Conservation (phyloP, 495 filamentous ascomycete genomes). For the Daldinia concentrica region DNA sequence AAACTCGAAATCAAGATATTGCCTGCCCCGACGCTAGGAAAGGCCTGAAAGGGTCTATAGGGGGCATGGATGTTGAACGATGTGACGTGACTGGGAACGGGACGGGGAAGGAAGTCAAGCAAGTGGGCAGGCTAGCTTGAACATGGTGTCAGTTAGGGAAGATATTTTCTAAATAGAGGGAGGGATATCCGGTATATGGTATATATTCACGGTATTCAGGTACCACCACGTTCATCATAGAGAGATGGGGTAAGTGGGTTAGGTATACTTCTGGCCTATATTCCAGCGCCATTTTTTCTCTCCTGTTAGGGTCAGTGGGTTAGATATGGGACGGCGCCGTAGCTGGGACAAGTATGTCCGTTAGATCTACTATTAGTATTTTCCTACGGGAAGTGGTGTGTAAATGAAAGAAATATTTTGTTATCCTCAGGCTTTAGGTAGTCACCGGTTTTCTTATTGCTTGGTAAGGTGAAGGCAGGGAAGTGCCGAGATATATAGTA, state of each 20-base stretch:
- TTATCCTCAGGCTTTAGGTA: not conserved
- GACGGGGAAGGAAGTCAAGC: not conserved
- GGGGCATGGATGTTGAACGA: not conserved
- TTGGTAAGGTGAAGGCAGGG: not conserved
- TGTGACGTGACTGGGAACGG: not conserved
- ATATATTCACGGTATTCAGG: not conserved
- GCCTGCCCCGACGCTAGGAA: conserved; percentile 47
- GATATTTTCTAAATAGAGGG: not conserved
- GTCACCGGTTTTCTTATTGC: not conserved
- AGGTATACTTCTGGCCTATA: not conserved
- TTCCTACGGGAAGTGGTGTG: not conserved
- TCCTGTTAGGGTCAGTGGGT: not conserved
- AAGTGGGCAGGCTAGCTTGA: not conserved
- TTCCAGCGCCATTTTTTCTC: not conserved
- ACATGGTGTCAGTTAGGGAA: not conserved
- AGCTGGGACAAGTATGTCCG: not conserved
- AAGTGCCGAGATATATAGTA: not conserved
- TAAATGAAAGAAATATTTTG: not conserved
- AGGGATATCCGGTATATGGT: conserved; percentile 1
- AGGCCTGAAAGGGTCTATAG: conserved; percentile 19
- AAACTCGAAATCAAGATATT: conserved; percentile 76
- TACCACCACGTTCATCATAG: not conserved
- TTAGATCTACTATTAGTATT: not conserved
- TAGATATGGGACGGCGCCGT: conserved; percentile 1
- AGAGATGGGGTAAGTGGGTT: not conserved